A percentile compares a stretch with the other conserved stretches of the same genome.
Conservation (phyloP, 257 asterid genomes). For the Jacaranda copaia region DNA sequence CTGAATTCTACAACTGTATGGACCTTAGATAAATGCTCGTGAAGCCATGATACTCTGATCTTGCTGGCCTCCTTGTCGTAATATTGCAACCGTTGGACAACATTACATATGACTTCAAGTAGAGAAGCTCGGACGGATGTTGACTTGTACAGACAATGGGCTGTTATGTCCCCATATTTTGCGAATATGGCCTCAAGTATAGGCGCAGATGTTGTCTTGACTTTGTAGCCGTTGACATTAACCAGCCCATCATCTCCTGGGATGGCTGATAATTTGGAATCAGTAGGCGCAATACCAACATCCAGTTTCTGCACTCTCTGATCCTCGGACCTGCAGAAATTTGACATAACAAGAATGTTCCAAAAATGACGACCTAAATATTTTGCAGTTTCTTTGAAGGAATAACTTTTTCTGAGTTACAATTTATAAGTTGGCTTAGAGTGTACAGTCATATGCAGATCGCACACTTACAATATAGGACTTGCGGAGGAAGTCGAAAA, state of each 20-base stretch:
- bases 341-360: background rate
- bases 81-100: constrained; percentile 39
- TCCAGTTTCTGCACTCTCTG: constrained; percentile 24
- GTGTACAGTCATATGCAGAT: background rate
- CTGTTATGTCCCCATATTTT: constrained; percentile 51
- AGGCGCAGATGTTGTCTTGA: constrained; percentile 39
- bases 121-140: constrained; percentile 43
- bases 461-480: constrained; percentile 27
- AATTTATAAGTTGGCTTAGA: background rate
- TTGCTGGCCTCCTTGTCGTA: constrained; percentile 33
- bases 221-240: constrained; percentile 47
- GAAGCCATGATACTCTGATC: constrained; percentile 49
- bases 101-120: constrained; percentile 43
- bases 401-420: background rate
- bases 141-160: constrained; percentile 45
- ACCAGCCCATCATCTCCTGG: constrained; percentile 20
- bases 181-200: constrained; percentile 44
- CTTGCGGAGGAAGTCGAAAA: background rate
- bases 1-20: constrained; percentile 27
- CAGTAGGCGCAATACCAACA: background rate
- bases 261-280: constrained; percentile 12
- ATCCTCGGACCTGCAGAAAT: constrained; percentile 30
- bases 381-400: background rate
- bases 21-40: constrained; percentile 31
- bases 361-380: background rate